Percentiles rank a stretch among this genome's conserved stretches.
These are phyloP conservation scores for Cordyceps farinosa DNA, from an alignment of 2,329 filamentous ascomycete species.

Conservation along the genomic window DNA sequence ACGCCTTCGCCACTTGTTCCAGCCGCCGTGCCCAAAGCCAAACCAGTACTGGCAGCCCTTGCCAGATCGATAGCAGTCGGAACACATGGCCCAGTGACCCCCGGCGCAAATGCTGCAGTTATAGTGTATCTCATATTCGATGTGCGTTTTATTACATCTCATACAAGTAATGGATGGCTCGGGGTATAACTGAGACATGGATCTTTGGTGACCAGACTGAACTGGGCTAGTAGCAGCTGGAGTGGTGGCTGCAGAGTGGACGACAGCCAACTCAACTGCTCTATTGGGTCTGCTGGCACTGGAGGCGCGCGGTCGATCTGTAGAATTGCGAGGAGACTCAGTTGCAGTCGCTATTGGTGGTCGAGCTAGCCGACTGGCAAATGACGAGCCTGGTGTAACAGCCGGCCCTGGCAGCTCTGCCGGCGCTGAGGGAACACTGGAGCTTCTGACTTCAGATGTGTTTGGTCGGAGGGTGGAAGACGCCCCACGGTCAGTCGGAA, in stretches of 20 bases:
- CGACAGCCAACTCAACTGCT: constrained; percentile 40
- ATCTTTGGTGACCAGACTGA: constrained; percentile 36
- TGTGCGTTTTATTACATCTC: constrained; percentile 64
- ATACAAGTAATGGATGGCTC: constrained; percentile 75
- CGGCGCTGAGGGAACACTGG: constrained; percentile 31
- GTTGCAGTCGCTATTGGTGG: neutral
- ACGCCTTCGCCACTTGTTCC: constrained; percentile 60
- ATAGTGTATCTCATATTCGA: constrained; percentile 85
- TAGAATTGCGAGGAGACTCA: constrained; percentile 6
- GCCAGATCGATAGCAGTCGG: constrained; percentile 72
- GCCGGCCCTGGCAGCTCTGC: constrained; percentile 18
- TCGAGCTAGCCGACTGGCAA: constrained; percentile 14
- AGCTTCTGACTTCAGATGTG: constrained; percentile 42
- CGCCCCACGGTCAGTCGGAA: constrained; percentile 41
- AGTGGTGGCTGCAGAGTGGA: constrained; percentile 31
- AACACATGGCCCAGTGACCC: constrained; percentile 75
- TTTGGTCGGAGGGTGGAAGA: constrained; percentile 36
- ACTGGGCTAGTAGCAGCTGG: constrained; percentile 30
- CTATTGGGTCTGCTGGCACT: constrained; percentile 26
- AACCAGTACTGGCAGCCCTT: constrained; percentile 84
- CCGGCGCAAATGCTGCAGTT: constrained; percentile 68
- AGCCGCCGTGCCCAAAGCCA: constrained; percentile 75
- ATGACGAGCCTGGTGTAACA: constrained; percentile 6
- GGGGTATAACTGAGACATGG: constrained; percentile 50
- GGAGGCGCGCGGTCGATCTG: constrained; percentile 20